phyloP scores from a whole-genome alignment of 495 filamentous ascomycete genomes.

The Thermothielavioides terrestris region DNA sequence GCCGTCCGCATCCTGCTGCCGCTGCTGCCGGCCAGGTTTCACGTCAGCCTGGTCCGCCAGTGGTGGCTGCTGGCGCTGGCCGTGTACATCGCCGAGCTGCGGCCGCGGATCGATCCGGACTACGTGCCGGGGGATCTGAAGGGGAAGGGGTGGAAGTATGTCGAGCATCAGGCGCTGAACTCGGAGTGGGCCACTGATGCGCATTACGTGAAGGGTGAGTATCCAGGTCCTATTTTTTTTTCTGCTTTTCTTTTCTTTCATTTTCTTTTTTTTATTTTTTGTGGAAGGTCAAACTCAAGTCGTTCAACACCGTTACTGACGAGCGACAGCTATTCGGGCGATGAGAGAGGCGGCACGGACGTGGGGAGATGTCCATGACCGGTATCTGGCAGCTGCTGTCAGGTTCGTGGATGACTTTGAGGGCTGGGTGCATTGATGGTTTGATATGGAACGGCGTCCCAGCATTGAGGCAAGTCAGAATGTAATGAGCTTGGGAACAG shows the following conservation, averaged over 20 bases:
- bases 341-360: conserved; percentile 66
- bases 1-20: conserved; percentile 81
- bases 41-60: conserved; percentile 62
- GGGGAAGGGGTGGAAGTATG: conserved; percentile 67
- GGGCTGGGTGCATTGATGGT: conserved; percentile 47
- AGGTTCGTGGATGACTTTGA: conserved; percentile 70
- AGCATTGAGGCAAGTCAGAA: too few relatives aligned
- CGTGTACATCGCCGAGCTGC: conserved; percentile 64
- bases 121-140: conserved; percentile 53
- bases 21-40: conserved; percentile 61
- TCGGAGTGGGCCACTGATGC: conserved; percentile 59
- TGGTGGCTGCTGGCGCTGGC: conserved; percentile 82
- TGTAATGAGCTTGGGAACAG: too few relatives aligned
- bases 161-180: conserved; percentile 57
- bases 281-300: background rate
- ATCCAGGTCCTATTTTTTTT: background rate
- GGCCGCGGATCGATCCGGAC: conserved; percentile 61
- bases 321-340: conserved; percentile 49
- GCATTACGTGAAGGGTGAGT: conserved; percentile 68
- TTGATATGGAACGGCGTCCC: background rate
- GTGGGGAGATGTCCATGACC: conserved; percentile 74
- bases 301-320: too few relatives aligned
- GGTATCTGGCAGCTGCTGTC: conserved; percentile 70
- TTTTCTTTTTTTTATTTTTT: background rate
- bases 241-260: too few relatives aligned